Conservation (phyloP, 441 rosid species). For the Pelargonium citronellum region DNA sequence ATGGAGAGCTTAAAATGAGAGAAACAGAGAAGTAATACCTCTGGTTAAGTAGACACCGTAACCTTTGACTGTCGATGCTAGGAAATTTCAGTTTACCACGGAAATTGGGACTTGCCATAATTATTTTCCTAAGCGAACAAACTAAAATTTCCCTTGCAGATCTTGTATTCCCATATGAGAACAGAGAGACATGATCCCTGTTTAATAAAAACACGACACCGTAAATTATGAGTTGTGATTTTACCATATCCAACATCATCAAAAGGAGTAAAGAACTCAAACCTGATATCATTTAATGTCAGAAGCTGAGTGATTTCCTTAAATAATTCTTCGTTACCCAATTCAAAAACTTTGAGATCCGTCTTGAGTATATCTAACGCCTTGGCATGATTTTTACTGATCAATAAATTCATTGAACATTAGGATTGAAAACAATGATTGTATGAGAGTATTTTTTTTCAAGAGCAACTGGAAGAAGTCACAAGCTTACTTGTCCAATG, state of each 20-base stretch:
- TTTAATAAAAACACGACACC: neutral
- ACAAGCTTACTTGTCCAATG: constrained; percentile 56
- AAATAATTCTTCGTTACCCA: constrained; percentile 70
- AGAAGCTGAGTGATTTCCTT: constrained; percentile 74
- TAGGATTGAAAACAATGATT: constrained; percentile 2
- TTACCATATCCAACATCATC: neutral
- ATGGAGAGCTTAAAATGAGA: constrained; percentile 10
- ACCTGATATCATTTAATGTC: constrained; percentile 73
- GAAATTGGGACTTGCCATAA: constrained; percentile 74
- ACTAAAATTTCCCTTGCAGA: constrained; percentile 76
- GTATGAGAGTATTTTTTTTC: neutral
- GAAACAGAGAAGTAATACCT: constrained; percentile 37
- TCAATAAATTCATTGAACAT: neutral
- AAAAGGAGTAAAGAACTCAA: neutral
- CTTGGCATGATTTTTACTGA: constrained; percentile 43
- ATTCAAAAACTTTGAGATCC: constrained; percentile 68
- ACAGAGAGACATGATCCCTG: constrained; percentile 71
- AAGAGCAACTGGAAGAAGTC: too few relatives aligned
- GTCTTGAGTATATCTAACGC: constrained; percentile 69
- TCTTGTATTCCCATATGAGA: constrained; percentile 66
- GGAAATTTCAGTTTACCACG: constrained; percentile 83
- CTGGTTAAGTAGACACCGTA: constrained; percentile 69
- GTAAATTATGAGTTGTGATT: neutral
- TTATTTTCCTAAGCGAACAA: constrained; percentile 58
- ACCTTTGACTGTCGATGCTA: constrained; percentile 57